Evolutionary conservation across 495 filamentous ascomycete species (phyloP).

Genomic region (Rostrohypoxylon terebratum): DNA sequence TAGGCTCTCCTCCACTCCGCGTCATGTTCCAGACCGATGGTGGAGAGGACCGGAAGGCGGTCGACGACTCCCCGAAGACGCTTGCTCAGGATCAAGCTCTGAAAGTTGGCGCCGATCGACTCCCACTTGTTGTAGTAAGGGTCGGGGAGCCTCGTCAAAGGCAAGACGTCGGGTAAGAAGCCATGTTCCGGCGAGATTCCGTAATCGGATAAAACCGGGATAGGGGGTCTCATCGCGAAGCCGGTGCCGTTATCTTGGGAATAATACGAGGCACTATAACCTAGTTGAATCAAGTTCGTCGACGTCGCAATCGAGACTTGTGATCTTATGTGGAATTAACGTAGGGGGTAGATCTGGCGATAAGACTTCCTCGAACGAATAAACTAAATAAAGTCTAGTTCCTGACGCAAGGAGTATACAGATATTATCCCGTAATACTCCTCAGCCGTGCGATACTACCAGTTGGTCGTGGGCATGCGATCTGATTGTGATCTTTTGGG

Average conservation of each 20-base stretch:
- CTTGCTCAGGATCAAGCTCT: constrained; percentile 84
- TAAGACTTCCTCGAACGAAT: constrained; percentile 9
- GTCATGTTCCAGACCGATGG: constrained; percentile 79
- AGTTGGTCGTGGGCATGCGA: constrained; percentile 52
- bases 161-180: constrained; percentile 87
- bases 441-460: constrained; percentile 67
- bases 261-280: not conserved
- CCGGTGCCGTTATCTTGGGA: constrained; percentile 14
- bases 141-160: constrained; percentile 81
- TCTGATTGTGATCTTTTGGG: not conserved
- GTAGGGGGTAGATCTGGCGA: no score
- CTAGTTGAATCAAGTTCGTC: not conserved
- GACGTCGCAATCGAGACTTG: no score
- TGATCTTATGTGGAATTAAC: no score
- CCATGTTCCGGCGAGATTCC: constrained; percentile 86
- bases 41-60: constrained; percentile 82
- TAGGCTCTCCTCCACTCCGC: constrained; percentile 95
- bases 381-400: constrained; percentile 47
- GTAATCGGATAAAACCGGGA: constrained; percentile 84
- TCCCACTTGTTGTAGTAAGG: constrained; percentile 97
- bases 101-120: constrained; percentile 82
- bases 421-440: constrained; percentile 67
- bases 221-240: constrained; percentile 79
- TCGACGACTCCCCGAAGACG: constrained; percentile 81
- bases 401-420: constrained; percentile 74